Evolutionary conservation across 352 stramenopile genomes (phyloP).

Genomic region (Pilasporangium apinafurcum): DNA sequence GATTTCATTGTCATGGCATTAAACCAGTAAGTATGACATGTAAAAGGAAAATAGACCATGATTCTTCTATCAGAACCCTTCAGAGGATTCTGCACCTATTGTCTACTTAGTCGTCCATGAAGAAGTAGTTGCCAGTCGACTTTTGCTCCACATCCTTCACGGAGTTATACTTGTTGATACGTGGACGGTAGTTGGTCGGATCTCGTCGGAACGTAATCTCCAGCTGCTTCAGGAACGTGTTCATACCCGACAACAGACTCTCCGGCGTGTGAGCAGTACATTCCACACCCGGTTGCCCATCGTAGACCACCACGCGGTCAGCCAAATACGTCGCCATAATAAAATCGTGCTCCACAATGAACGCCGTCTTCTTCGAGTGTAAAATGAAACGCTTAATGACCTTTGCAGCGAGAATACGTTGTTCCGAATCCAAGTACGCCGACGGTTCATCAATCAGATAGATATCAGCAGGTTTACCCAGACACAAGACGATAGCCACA

Average conservation of each 20-base stretch:
- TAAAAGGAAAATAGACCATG: slow-evolving; percentile 4
- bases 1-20: slow-evolving; percentile 1
- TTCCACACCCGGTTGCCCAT: slow-evolving; percentile 95
- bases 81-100: slow-evolving; percentile 1
- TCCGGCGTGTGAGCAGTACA: slow-evolving; percentile 95
- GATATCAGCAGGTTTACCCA: slow-evolving; percentile 98
- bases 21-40: slow-evolving; percentile 1
- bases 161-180: slow-evolving; percentile 95
- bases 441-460: slow-evolving; percentile 99
- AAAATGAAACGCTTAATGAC: slow-evolving; percentile 99
- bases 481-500: slow-evolving; percentile 96
- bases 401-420: slow-evolving; percentile 98
- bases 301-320: slow-evolving; percentile 95
- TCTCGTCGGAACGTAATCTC: slow-evolving; percentile 99
- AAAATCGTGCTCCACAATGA: slow-evolving; percentile 99
- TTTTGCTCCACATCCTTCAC: slow-evolving; percentile 99
- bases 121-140: slow-evolving; percentile 96
- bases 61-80: slow-evolving; percentile 1
- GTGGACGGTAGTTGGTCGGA: slow-evolving; percentile 97
- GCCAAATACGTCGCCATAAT: slow-evolving; percentile 99
- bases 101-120: slow-evolving; percentile 92
- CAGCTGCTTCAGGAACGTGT: slow-evolving; percentile 98
- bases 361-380: slow-evolving; percentile 99
- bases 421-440: slow-evolving; percentile 99
- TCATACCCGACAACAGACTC: slow-evolving; percentile 97